Evolutionary conservation across 1,284 basidiomycete species (phyloP), one percentile per base, ranked within the genome.

Genomic region (Moniliophthora roreri): DNA sequence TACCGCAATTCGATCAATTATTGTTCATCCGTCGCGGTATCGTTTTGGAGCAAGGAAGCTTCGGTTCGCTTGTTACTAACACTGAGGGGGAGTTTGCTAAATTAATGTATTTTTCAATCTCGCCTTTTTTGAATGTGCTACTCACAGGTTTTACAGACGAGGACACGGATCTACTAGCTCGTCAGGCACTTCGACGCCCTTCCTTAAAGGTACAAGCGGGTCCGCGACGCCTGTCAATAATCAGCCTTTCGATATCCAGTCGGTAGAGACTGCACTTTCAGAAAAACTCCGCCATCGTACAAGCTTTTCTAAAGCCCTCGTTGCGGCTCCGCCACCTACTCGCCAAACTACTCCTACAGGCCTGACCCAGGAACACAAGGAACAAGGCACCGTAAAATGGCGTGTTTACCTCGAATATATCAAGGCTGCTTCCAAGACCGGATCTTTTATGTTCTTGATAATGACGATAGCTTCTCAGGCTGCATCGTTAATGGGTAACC

Each of bases 1-100:
- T 95, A 47, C 81, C 83, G 46, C 78, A 93, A 54, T 89, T 92
- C 47, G 90, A 97, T 66, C 79, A 89, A 56, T 77, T 98, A 26
- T 71, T 84, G 52, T 93, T 89, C 69, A 73, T 98, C 32, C 87
- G 92, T 20, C 81, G 85, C 16, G 95, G 95, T 10, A 85, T 93
- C 63, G 85, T 98, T 53, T 70, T 95, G 21, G 95, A 98, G 71
- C 76, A 74, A 37, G 91, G 91, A 3, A 76, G 85, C 0, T 95
- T 89, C 64, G 68, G 74, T 7, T 73, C 79, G 9, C 79, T 93
- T 9, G 79, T 90, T 69, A 74, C 70, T 21, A 83, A 89, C 60
- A 69, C 78, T 0, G 78, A 85, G 6, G 80, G 85, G 41, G 89
- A 94, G 60, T 70, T 97, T 34, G 81, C 82, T 65, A 91, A 89